Evolutionary conservation across 2,329 filamentous ascomycete species (phyloP).

Genomic region (Alternaria panax): DNA sequence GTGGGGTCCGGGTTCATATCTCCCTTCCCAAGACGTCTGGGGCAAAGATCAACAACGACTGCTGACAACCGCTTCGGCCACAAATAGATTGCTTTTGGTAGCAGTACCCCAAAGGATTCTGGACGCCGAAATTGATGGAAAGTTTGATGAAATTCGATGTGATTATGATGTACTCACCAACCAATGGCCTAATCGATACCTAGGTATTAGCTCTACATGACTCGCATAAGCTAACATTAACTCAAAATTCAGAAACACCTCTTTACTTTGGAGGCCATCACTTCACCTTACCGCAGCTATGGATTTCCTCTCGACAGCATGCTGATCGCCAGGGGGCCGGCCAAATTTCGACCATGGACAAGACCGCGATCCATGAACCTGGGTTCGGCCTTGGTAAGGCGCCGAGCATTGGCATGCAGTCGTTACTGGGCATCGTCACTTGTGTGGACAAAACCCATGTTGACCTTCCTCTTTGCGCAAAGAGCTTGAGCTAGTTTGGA

Average conservation of each 20-base stretch:
- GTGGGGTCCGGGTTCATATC: not conserved
- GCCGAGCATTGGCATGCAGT: constrained; percentile 16
- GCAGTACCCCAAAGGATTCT: not conserved
- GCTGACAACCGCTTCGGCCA: not conserved
- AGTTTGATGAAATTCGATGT: not conserved
- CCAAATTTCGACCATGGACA: not conserved
- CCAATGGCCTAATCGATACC: constrained; percentile 9
- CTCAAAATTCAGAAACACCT: not conserved
- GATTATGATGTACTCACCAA: not conserved
- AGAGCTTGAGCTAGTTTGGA: constrained; percentile 18
- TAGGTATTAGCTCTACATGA: constrained; percentile 1
- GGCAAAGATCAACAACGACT: not conserved
- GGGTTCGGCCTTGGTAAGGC: not conserved
- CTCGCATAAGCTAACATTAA: not conserved
- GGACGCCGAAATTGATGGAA: not conserved
- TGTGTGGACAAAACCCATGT: constrained; percentile 11
- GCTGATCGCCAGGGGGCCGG: not conserved
- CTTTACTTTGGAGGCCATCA: not conserved
- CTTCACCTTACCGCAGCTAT: not conserved
- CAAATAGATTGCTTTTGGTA: no score
- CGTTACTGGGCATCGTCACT: constrained; percentile 42
- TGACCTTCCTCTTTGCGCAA: constrained; percentile 43
- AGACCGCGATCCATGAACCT: not conserved
- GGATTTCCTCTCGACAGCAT: no score
- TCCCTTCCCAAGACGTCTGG: not conserved